phyloP scores from a whole-genome alignment of 768 basidiomycete genomes.

The Chiua virens region DNA sequence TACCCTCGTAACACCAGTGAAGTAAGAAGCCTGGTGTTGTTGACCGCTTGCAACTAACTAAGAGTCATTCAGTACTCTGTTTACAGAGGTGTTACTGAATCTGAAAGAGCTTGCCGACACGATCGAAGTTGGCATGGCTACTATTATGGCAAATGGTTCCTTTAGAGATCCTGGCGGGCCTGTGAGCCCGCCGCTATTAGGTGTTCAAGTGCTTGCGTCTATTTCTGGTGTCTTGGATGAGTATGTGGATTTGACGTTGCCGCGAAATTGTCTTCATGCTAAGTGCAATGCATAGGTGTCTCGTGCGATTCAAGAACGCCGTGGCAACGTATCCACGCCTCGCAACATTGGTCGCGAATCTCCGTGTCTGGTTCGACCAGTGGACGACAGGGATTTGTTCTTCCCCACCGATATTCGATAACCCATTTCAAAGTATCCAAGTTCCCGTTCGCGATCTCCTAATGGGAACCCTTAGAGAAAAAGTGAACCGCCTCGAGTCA shows the following conservation, averaged over 20 bases:
- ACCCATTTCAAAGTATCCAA: conserved; percentile 37
- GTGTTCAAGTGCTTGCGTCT: conserved; percentile 44
- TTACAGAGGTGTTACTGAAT: conserved; percentile 45
- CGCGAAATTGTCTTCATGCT: conserved; percentile 9
- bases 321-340: conserved; percentile 47
- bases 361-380: conserved; percentile 44
- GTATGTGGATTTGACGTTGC: conserved; percentile 37
- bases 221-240: conserved; percentile 50
- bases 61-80: conserved; percentile 39
- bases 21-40: conserved; percentile 36
- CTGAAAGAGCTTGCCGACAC: conserved; percentile 40
- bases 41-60: conserved; percentile 6
- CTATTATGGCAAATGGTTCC: conserved; percentile 32
- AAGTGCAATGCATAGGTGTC: conserved; percentile 37
- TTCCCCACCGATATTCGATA: conserved; percentile 43
- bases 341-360: conserved; percentile 37
- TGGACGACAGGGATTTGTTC: conserved; percentile 47
- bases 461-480: conserved; percentile 28
- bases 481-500: conserved; percentile 32
- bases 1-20: conserved; percentile 48
- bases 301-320: conserved; percentile 60
- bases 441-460: conserved; percentile 39
- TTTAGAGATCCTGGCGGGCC: conserved; percentile 27
- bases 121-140: conserved; percentile 42
- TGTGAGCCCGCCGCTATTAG: conserved; percentile 26